A percentile compares a stretch with the other conserved stretches of the same genome.
phyloP scores from a whole-genome alignment of 371 early-diverging fungal genomes.

The Mortierella sp. region DNA sequence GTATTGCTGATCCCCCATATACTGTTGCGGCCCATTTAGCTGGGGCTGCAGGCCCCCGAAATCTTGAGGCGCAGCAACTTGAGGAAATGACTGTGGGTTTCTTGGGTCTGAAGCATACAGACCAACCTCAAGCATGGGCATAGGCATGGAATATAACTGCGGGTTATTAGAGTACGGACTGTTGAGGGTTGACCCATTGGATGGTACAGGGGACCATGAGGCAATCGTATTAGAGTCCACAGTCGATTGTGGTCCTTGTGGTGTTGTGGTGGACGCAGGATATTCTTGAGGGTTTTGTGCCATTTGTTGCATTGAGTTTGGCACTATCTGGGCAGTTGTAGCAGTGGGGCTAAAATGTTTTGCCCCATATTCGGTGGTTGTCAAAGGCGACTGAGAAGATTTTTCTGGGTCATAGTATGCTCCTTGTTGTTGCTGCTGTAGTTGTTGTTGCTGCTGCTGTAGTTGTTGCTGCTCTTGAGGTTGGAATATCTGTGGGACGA shows the following conservation, averaged over 20 bases:
- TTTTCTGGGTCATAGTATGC: neutral
- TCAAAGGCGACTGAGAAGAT: neutral
- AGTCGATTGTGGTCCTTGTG: neutral
- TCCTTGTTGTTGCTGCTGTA: neutral
- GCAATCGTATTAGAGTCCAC: neutral
- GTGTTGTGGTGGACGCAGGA: neutral
- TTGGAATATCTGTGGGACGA: neutral
- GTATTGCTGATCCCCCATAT: too few species aligned
- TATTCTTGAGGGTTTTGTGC: neutral
- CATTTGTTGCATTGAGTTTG: neutral
- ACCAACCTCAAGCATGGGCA: neutral
- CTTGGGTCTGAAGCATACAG: neutral
- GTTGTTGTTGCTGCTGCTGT: neutral
- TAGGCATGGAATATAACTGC: neutral
- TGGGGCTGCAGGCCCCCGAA: neutral
- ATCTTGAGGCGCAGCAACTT: slow-evolving; percentile 17
- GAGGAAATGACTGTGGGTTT: slow-evolving; percentile 14
- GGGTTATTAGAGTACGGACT: slow-evolving; percentile 6
- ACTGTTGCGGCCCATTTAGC: neutral
- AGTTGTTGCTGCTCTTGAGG: neutral
- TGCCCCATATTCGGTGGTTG: neutral
- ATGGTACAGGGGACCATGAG: neutral
- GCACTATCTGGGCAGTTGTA: neutral
- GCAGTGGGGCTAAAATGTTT: neutral
- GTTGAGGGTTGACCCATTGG: neutral